Base-by-base conservation (phyloP, 2,329 filamentous ascomycete genomes). In the Verticillium longisporum region DNA sequence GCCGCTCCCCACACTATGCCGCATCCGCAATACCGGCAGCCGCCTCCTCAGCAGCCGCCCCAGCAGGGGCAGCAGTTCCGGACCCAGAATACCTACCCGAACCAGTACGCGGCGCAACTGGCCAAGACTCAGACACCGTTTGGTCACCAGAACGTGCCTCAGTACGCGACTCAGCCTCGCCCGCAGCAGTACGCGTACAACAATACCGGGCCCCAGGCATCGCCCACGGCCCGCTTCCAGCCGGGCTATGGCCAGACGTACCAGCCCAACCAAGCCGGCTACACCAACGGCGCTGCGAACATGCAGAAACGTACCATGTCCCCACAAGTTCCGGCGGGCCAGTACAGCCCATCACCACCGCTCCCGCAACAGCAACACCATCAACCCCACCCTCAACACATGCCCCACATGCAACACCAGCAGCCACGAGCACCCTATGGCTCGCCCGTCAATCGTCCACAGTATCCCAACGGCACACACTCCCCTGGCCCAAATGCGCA, bases 51-150 rank as follows among this genome's bases (percentile, higher is more conserved):
- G 61, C 61, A 7, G 36, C 69, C 72, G 62, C 69, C 70, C n/a
- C 69, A 74, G 15, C 68, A 71, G 11, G 72, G 72, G n/a, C 77
- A 81, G 38, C 76, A 79, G 60, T 85, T 83, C 68, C 75, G 80
- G 34, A 77, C 79, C 37, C 73, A 79, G 5, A 82, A 80, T 58
- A 77, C 79, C 4, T 83, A 78, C 65, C 71, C 74, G 9, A 74
- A 72, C 59, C 76, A 74, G 56, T 84, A 80, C 64, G 75, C 78
- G 4, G 78, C 80, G 7, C 80, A 81, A 65, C 73, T 83, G 58
- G 78, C 76, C 57, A 85, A 86, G 68, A 74, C 78, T 11, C 79
- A 82, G 61, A 78, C 78, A 9, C 77, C 79, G 0, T 85, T 82
- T 61, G 78, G 79, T 11, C 82, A 84, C 61, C 76, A 81, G 63